phyloP scores from a whole-genome alignment of 2,329 filamentous ascomycete genomes.

The Penicillium olsonii region DNA sequence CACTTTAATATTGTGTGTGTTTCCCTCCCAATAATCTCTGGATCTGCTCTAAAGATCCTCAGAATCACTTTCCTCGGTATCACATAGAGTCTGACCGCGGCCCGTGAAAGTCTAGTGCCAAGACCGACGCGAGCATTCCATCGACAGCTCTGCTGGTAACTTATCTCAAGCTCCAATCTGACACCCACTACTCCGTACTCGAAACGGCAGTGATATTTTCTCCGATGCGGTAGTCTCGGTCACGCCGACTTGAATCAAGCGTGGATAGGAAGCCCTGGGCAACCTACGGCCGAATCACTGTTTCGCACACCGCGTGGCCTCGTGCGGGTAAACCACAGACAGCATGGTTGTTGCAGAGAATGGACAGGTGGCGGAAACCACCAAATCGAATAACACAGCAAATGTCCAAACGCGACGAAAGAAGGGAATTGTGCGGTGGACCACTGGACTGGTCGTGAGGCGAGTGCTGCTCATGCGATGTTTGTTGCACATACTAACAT shows the following conservation, averaged over 20 bases:
- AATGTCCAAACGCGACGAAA: conserved; percentile 15
- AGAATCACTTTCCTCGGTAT: neutral
- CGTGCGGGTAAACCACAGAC: conserved; percentile 13
- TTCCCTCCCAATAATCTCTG: neutral
- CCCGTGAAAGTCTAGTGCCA: conserved; percentile 26
- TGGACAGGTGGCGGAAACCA: conserved; percentile 25
- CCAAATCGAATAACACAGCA: conserved; percentile 15
- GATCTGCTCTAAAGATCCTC: conserved; percentile 3
- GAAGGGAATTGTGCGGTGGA: conserved; percentile 34
- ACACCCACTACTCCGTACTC: neutral
- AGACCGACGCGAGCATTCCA: conserved; percentile 28
- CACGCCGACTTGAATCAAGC: conserved; percentile 2
- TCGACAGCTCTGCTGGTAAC: conserved; percentile 15
- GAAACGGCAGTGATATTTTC: neutral
- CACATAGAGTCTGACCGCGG: conserved; percentile 16
- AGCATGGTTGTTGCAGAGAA: conserved; percentile 32
- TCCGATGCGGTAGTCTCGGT: conserved; percentile 4
- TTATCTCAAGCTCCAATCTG: conserved; percentile 1
- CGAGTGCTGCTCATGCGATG: conserved; percentile 24
- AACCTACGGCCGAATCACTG: conserved; percentile 7
- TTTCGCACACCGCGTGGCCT: conserved; percentile 10
- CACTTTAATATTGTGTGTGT: neutral
- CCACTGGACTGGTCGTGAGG: conserved; percentile 37
- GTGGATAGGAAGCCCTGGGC: conserved; percentile 3
- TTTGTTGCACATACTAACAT: conserved; percentile 8